Evolutionary conservation across 768 basidiomycete genomes (phyloP).

Genomic region (Auriscalpium microsporum): DNA sequence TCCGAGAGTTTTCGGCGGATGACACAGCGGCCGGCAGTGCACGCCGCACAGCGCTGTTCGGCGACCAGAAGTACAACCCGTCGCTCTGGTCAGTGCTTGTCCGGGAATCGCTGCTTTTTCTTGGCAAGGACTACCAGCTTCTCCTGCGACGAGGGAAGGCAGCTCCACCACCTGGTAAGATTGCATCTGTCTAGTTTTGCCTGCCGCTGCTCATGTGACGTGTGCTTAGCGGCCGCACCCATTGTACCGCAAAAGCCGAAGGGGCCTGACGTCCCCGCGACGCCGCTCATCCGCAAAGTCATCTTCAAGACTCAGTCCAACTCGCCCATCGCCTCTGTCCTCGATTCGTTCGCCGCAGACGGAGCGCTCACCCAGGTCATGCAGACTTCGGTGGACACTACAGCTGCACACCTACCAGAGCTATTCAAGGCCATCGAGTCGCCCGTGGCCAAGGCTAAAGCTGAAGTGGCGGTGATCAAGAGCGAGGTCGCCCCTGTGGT

Average conservation of each 20-base stretch:
- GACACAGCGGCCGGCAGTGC: conserved; percentile 31
- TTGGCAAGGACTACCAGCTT: conserved; percentile 64
- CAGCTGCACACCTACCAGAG: conserved; percentile 40
- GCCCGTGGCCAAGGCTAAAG: conserved; percentile 9
- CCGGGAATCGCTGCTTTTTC: conserved; percentile 48
- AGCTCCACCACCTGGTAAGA: conserved; percentile 15
- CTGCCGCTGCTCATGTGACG: conserved; percentile 7
- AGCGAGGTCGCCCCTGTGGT: conserved; percentile 19
- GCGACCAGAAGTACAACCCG: conserved; percentile 58
- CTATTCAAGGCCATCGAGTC: conserved; percentile 28
- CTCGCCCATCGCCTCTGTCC: conserved; percentile 47
- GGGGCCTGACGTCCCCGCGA: conserved; percentile 31
- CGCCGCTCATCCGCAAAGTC: conserved; percentile 29
- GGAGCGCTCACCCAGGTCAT: conserved; percentile 32
- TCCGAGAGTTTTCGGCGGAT: conserved; percentile 42
- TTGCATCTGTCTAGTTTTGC: not conserved
- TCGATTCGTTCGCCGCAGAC: conserved; percentile 53
- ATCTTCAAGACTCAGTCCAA: conserved; percentile 36
- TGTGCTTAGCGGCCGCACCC: conserved; percentile 19
- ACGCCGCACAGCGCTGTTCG: conserved; percentile 50
- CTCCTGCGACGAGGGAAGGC: conserved; percentile 52
- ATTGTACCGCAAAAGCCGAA: conserved; percentile 22
- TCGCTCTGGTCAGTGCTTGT: conserved; percentile 55
- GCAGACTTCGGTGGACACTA: conserved; percentile 40
- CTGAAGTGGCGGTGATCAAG: conserved; percentile 19